Evolutionary conservation across 192 early-diverging fungal species (phyloP).

Genomic region (Entophlyctis luteolus): DNA sequence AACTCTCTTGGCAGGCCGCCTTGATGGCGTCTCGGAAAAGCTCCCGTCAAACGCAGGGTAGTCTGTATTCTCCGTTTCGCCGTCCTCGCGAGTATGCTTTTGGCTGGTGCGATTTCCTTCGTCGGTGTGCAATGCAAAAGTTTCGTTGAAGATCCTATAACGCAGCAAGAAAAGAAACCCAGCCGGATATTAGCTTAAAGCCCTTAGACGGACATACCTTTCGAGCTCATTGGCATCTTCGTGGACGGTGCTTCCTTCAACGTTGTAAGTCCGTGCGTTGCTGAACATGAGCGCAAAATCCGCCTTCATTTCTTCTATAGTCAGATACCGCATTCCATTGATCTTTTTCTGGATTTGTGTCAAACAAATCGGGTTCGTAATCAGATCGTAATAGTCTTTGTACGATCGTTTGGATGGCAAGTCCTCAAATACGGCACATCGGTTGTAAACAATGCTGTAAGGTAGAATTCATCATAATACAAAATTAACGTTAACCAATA

Average conservation of each 20-base stretch:
- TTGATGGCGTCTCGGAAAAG: not conserved
- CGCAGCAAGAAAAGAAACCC: not conserved
- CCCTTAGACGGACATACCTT: slow-evolving; percentile 4
- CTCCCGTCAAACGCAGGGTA: not conserved
- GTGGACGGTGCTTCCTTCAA: slow-evolving; percentile 78
- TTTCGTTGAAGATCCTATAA: slow-evolving; percentile 16
- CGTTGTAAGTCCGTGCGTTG: slow-evolving; percentile 88
- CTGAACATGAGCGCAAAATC: slow-evolving; percentile 81
- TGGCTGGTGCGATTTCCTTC: not conserved
- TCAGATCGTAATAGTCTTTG: slow-evolving; percentile 78
- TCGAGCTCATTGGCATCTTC: slow-evolving; percentile 57
- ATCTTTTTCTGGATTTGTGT: slow-evolving; percentile 71
- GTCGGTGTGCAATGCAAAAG: not conserved
- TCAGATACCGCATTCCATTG: slow-evolving; percentile 46
- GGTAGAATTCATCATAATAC: not conserved
- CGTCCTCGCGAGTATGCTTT: slow-evolving; percentile 13
- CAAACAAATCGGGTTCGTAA: slow-evolving; percentile 74
- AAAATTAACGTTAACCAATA: too few relatives aligned
- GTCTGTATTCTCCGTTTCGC: not conserved
- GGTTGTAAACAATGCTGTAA: slow-evolving; percentile 7
- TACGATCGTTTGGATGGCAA: slow-evolving; percentile 70
- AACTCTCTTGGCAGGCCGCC: not conserved
- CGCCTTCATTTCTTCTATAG: slow-evolving; percentile 63
- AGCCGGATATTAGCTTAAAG: not conserved
- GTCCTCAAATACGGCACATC: slow-evolving; percentile 62